phyloP scores from a whole-genome alignment of 306 rosid species.

The Alnus rubra region DNA sequence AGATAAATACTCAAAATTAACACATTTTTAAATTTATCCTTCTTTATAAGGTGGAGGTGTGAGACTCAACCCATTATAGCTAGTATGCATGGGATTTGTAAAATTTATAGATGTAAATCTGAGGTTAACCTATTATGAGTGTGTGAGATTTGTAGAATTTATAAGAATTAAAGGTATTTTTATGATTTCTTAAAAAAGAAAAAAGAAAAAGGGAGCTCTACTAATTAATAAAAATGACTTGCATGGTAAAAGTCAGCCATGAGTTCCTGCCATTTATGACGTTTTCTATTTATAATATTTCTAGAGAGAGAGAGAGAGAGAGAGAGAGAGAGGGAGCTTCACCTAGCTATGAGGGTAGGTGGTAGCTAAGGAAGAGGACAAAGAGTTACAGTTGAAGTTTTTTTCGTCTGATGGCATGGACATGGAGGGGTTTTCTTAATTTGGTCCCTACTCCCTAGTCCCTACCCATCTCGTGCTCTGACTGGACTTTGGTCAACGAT shows the following conservation, averaged over 20 bases:
- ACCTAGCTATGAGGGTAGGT: conserved; percentile 19
- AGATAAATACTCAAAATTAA: too few relatives aligned
- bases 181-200: background rate
- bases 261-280: conserved; percentile 12
- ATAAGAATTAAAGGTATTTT: background rate
- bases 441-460: conserved; percentile 26
- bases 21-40: too few relatives aligned
- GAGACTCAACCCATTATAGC: too few relatives aligned
- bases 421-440: conserved; percentile 1
- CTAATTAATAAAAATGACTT: conserved; percentile 8
- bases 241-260: conserved; percentile 45
- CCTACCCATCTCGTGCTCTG: conserved; percentile 37
- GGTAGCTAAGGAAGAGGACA: conserved; percentile 39
- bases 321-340: conserved; percentile 13
- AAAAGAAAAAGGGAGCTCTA: background rate
- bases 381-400: conserved; percentile 17
- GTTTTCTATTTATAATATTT: background rate
- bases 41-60: too few relatives aligned
- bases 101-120: too few relatives aligned
- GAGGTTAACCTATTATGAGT: too few relatives aligned
- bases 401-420: background rate
- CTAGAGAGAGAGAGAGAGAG: conserved; percentile 8
- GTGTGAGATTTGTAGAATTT: too few relatives aligned
- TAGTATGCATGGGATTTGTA: too few relatives aligned
- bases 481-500: conserved; percentile 58